Conservation (phyloP, 1,284 basidiomycete genomes). For the Puccinia triticina region DNA sequence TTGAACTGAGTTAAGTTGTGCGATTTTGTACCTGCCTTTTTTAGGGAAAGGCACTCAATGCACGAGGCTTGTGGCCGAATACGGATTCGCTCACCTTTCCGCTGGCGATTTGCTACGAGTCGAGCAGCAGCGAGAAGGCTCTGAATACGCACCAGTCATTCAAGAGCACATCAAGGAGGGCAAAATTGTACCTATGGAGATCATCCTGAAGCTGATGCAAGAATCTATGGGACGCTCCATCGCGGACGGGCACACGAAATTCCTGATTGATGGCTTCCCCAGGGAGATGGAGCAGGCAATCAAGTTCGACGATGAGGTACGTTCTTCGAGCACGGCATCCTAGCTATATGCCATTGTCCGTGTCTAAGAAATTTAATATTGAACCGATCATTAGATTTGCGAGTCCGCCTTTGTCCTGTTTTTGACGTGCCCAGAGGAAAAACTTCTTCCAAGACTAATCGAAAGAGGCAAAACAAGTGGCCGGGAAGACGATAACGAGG, state of each 20-base stretch:
- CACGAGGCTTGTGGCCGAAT: slow-evolving; percentile 78
- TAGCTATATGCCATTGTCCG: not conserved
- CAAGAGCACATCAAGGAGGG: slow-evolving; percentile 88
- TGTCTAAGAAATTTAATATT: not conserved
- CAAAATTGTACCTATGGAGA: slow-evolving; percentile 92
- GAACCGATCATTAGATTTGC: slow-evolving; percentile 69
- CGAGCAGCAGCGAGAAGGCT: slow-evolving; percentile 85
- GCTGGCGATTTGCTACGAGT: slow-evolving; percentile 95
- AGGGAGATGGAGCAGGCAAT: slow-evolving; percentile 97
- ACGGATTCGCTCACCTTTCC: slow-evolving; percentile 89
- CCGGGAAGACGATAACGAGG: slow-evolving; percentile 90
- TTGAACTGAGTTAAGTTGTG: not conserved
- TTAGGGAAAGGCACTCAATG: slow-evolving; percentile 91
- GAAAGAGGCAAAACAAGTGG: slow-evolving; percentile 92
- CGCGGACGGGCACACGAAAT: slow-evolving; percentile 73
- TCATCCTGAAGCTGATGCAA: slow-evolving; percentile 91
- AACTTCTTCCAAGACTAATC: slow-evolving; percentile 82
- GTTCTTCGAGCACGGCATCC: slow-evolving; percentile 55
- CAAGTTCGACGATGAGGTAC: slow-evolving; percentile 84
- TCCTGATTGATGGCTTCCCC: slow-evolving; percentile 97
- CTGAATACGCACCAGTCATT: slow-evolving; percentile 83
- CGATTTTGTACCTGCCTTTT: not conserved
- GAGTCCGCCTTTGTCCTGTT: slow-evolving; percentile 78
- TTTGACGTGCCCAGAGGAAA: slow-evolving; percentile 82
- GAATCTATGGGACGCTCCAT: slow-evolving; percentile 75